phyloP scores from a whole-genome alignment of 768 basidiomycete species.

The Leccinum subgranulosum region DNA sequence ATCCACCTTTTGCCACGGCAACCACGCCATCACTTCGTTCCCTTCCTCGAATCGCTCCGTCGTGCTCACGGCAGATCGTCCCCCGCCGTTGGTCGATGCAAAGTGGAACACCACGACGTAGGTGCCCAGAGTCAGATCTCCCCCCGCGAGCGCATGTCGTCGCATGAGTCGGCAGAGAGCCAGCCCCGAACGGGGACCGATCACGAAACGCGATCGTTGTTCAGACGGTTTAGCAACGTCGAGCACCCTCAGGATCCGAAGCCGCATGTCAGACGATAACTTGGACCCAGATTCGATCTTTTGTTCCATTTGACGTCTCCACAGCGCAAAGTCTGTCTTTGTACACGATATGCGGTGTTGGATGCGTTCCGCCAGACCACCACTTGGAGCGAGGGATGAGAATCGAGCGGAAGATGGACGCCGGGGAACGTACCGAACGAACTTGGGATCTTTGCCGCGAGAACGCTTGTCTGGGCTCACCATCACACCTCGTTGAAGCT shows the following conservation, averaged over 20 bases:
- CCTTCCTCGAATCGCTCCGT: slow-evolving; percentile 40
- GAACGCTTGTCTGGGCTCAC: slow-evolving; percentile 57
- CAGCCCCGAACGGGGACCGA: slow-evolving; percentile 33
- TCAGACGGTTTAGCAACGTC: slow-evolving; percentile 31
- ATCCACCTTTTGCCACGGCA: slow-evolving; percentile 47
- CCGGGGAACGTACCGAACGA: slow-evolving; percentile 42
- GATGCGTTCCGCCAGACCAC: slow-evolving; percentile 53
- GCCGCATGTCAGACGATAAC: slow-evolving; percentile 38
- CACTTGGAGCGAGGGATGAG: slow-evolving; percentile 33
- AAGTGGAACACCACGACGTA: slow-evolving; percentile 40
- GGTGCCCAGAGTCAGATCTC: slow-evolving; percentile 21
- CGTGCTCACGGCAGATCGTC: slow-evolving; percentile 30
- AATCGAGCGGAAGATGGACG: not conserved
- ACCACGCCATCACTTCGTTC: slow-evolving; percentile 43
- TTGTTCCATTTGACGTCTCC: slow-evolving; percentile 50
- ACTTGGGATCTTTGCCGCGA: slow-evolving; percentile 42
- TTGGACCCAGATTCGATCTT: slow-evolving; percentile 28
- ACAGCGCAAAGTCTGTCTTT: slow-evolving; percentile 47
- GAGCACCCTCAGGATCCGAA: slow-evolving; percentile 43
- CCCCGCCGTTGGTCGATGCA: slow-evolving; percentile 20
- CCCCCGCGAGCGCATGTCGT: slow-evolving; percentile 14
- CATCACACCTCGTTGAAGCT: slow-evolving; percentile 48
- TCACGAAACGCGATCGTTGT: slow-evolving; percentile 28
- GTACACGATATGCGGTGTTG: slow-evolving; percentile 41
- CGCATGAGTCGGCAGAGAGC: slow-evolving; percentile 40